Evolutionary conservation across 1,284 basidiomycete species (phyloP).

Genomic region (Ustilago nuda): DNA sequence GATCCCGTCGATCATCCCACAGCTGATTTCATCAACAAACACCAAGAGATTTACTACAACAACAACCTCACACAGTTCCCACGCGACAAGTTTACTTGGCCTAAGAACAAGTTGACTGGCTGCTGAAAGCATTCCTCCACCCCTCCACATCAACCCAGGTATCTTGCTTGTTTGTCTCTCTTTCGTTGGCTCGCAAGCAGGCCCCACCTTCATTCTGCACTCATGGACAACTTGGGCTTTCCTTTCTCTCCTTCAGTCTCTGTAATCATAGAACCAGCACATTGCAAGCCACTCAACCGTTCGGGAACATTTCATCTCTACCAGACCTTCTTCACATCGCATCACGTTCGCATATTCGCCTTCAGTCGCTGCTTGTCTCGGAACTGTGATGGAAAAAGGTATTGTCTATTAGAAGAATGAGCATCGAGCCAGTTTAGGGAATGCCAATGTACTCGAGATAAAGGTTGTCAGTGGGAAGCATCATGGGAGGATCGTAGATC

Average conservation of each 20-base stretch:
- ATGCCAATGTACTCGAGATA: slow-evolving; percentile 54
- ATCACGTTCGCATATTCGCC: not conserved
- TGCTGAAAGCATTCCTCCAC: slow-evolving; percentile 24
- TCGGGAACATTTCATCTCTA: not conserved
- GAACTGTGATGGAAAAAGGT: not conserved
- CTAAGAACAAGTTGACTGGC: slow-evolving; percentile 57
- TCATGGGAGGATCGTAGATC: slow-evolving; percentile 63
- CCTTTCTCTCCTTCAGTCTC: not conserved
- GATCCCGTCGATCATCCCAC: slow-evolving; percentile 66
- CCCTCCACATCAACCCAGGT: not conserved
- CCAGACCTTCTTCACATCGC: not conserved
- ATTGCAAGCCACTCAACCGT: not conserved
- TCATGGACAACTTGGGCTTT: slow-evolving; percentile 7
- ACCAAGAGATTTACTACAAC: slow-evolving; percentile 64
- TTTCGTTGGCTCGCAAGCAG: not conserved
- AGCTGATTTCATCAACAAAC: slow-evolving; percentile 60
- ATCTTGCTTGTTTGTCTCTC: not conserved
- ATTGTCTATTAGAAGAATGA: not conserved
- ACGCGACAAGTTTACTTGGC: slow-evolving; percentile 53
- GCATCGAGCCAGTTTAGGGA: slow-evolving; percentile 8
- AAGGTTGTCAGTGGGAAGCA: slow-evolving; percentile 59
- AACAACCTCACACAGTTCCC: slow-evolving; percentile 61
- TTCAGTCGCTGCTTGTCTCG: not conserved
- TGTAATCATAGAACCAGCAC: slow-evolving; percentile 1
- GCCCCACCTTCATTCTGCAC: slow-evolving; percentile 1